Evolutionary conservation across 2,329 filamentous ascomycete species (phyloP), one percentile per base, ranked within the genome.

Genomic region (Sporothrix brasiliensis): DNA sequence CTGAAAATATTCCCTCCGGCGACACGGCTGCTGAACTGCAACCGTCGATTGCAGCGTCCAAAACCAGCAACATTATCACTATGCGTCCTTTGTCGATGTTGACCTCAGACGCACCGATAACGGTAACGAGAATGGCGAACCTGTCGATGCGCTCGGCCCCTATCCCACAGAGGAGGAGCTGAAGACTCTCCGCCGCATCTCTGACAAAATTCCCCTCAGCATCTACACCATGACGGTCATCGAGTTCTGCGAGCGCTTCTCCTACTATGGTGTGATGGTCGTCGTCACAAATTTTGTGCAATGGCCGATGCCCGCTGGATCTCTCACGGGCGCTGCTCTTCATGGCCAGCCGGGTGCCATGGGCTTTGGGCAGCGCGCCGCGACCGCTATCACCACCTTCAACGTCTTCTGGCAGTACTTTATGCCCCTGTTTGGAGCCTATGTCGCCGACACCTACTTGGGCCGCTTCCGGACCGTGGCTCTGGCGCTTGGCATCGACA

Each of bases 181-280:
- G 11, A 63, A 27, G n/a, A 89, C 83, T 1, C 80, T 89, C 19
- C 83, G 82, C 39, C 85, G 86, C 73, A 82, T 89, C 0, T 79
- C 86, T 11, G 86, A 85, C 74, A 83, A 82, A 74, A 85, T 92
- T 30, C 88, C 87, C 1, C 83, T 84, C 79, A 84, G 82, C 49
- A 81, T 88, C 11, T 90, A 86, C 76, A 88, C 86, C 41, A 85
- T 92, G 72, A 88, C 87, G 1, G 87, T 91, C 71, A 83, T 91
- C 56, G 89, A 92, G 77, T 77, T 92, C 39, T 91, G 88, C 78
- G 90, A 92, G 79, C 87, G 90, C 47, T 91, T 91, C 78, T 89
- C 87, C 2, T 92, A 91, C 82, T 92, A 92, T 75, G 90, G 90
- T 47, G 87, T 86, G 5, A 86, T 85, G 13, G 84, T 86, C 53